phyloP scores from a whole-genome alignment of 2,329 filamentous ascomycete species.

The Beauveria scarabaeidicola region DNA sequence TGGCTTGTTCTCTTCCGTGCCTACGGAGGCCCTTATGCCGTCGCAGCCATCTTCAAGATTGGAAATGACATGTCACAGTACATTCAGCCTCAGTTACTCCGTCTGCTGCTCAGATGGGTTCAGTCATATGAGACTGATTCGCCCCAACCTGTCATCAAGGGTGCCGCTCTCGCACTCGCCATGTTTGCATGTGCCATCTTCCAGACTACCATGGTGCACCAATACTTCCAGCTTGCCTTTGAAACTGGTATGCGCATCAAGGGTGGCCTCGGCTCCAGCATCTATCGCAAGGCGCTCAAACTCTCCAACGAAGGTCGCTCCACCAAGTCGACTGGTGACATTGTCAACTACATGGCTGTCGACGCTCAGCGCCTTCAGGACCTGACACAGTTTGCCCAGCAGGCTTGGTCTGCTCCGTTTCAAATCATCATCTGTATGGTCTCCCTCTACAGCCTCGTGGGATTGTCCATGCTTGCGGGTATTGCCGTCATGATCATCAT shows the following conservation, averaged over 20 bases:
- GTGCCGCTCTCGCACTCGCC: slow-evolving; percentile 75
- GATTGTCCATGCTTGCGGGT: slow-evolving; percentile 90
- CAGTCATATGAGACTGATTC: slow-evolving; percentile 59
- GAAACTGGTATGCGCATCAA: slow-evolving; percentile 97
- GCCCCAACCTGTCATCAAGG: slow-evolving; percentile 72
- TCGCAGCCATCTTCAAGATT: slow-evolving; percentile 81
- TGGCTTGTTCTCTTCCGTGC: slow-evolving; percentile 80
- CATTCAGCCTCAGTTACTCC: slow-evolving; percentile 81
- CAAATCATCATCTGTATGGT: slow-evolving; percentile 95
- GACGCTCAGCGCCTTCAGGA: slow-evolving; percentile 94
- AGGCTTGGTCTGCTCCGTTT: slow-evolving; percentile 93
- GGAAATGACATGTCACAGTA: slow-evolving; percentile 81
- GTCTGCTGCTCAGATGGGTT: slow-evolving; percentile 76
- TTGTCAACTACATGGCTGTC: slow-evolving; percentile 99
- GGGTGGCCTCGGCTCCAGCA: slow-evolving; percentile 77
- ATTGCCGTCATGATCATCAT: slow-evolving; percentile 93
- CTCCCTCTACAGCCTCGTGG: slow-evolving; percentile 90
- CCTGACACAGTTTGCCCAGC: slow-evolving; percentile 88
- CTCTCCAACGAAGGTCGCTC: slow-evolving; percentile 89
- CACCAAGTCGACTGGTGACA: slow-evolving; percentile 87
- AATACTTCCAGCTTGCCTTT: slow-evolving; percentile 95
- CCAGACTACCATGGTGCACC: slow-evolving; percentile 86
- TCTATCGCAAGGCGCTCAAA: slow-evolving; percentile 84
- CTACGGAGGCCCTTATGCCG: slow-evolving; percentile 75
- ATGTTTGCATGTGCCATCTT: slow-evolving; percentile 86